A percentile compares a stretch with the other conserved stretches of the same genome.
Conservation (phyloP, 2,329 filamentous ascomycete genomes). For the Dothideomycetidae sp. region DNA sequence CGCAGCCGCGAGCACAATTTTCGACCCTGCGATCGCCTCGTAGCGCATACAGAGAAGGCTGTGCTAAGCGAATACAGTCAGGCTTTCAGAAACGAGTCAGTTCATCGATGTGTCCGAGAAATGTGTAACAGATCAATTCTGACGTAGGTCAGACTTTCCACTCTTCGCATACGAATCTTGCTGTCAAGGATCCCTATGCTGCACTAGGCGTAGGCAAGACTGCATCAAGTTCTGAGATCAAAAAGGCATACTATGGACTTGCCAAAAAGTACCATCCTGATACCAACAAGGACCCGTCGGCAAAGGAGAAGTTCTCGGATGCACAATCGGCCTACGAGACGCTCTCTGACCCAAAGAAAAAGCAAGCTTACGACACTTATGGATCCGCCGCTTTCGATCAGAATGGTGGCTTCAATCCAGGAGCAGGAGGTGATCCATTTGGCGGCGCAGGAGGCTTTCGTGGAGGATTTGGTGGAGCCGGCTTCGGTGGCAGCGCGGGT, state of each 20-base stretch:
- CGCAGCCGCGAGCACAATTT: constrained; percentile 4
- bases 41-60: background rate
- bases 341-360: constrained; percentile 83
- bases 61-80: no score
- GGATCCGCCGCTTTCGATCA: constrained; percentile 63
- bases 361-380: constrained; percentile 80
- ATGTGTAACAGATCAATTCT: no score
- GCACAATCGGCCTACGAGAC: constrained; percentile 91
- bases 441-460: constrained; percentile 37
- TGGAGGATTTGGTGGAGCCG: constrained; percentile 33
- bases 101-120: no score
- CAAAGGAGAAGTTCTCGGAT: constrained; percentile 89
- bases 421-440: constrained; percentile 49
- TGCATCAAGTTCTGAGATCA: constrained; percentile 78
- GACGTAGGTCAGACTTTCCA: constrained; percentile 40
- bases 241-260: constrained; percentile 94
- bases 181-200: constrained; percentile 66
- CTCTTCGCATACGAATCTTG: constrained; percentile 38
- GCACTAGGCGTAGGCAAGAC: constrained; percentile 70
- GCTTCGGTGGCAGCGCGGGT: constrained; percentile 24
- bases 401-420: constrained; percentile 56
- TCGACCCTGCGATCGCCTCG: background rate
- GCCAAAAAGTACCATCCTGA: constrained; percentile 98
- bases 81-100: no score
- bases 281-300: constrained; percentile 87